Evolutionary conservation across 2,329 filamentous ascomycete species (phyloP).

Genomic region (Xylariomycetidae sp.): DNA sequence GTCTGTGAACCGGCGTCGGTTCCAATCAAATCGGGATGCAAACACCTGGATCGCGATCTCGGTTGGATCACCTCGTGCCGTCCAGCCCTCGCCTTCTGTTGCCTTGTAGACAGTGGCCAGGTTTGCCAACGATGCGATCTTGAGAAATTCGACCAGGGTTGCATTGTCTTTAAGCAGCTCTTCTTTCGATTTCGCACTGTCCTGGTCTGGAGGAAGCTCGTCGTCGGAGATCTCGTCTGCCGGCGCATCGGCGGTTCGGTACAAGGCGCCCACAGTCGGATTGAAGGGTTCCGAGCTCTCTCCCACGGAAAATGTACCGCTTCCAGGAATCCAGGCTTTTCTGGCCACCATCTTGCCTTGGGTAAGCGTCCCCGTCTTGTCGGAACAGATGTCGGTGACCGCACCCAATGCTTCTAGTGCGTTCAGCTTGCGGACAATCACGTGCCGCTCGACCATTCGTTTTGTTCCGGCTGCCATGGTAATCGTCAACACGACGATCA

Average conservation of each 20-base stretch:
- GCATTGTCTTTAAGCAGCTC: constrained; percentile 38
- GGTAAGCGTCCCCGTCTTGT: constrained; percentile 57
- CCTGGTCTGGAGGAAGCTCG: constrained; percentile 12
- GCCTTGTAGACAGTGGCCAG: constrained; percentile 43
- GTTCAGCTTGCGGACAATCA: constrained; percentile 54
- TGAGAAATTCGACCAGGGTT: constrained; percentile 48
- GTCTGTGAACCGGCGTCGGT: constrained; percentile 45
- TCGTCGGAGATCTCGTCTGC: constrained; percentile 26
- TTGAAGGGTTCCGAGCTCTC: constrained; percentile 53
- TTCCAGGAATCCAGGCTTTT: constrained; percentile 53
- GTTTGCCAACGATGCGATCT: constrained; percentile 54
- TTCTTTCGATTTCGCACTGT: constrained; percentile 18
- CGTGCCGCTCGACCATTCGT: constrained; percentile 51
- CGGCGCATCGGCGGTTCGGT: constrained; percentile 34
- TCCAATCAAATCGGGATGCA: constrained; percentile 60
- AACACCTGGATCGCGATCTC: constrained; percentile 72
- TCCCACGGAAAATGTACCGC: constrained; percentile 54
- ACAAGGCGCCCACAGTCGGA: constrained; percentile 49
- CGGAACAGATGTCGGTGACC: constrained; percentile 52
- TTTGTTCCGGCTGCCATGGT: constrained; percentile 59
- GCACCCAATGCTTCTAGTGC: constrained; percentile 57
- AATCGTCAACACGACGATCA: constrained; percentile 61
- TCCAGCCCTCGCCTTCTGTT: constrained; percentile 48
- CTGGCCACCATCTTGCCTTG: constrained; percentile 61
- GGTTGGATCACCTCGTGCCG: constrained; percentile 60